Evolutionary conservation across 202 grass and related monocot genomes (phyloP).

Genomic region (Dendrocalamus latiflorus): DNA sequence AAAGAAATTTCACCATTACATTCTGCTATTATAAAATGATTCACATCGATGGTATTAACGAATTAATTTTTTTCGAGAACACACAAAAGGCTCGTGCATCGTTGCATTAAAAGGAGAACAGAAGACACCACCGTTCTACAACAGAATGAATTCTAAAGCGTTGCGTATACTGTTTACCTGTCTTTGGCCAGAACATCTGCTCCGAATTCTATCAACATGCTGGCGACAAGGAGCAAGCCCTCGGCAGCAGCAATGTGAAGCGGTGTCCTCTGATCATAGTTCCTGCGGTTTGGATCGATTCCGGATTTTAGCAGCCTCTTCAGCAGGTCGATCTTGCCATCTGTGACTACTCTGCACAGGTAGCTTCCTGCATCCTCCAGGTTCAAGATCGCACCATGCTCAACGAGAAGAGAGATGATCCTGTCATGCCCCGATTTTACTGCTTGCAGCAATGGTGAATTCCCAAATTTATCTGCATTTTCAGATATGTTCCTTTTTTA

Average conservation of each 20-base stretch:
- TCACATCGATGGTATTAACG: too few relatives aligned
- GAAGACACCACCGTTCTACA: too few relatives aligned
- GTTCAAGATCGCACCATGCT: constrained; percentile 58
- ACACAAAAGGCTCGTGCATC: too few relatives aligned
- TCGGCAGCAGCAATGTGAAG: constrained; percentile 74
- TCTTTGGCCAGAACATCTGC: constrained; percentile 62
- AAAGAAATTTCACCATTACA: too few relatives aligned
- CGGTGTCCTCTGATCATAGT: constrained; percentile 72
- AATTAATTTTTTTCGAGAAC: too few relatives aligned
- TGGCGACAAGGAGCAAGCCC: constrained; percentile 63
- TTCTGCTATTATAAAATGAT: too few relatives aligned
- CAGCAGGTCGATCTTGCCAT: constrained; percentile 59
- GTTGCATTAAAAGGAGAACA: too few relatives aligned
- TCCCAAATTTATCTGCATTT: constrained; percentile 76
- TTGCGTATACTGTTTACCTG: constrained; percentile 31
- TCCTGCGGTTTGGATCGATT: constrained; percentile 74
- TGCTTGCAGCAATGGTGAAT: constrained; percentile 66
- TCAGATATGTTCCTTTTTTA: not conserved
- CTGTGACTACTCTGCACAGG: constrained; percentile 51
- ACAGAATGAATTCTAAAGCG: not conserved
- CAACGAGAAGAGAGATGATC: constrained; percentile 49
- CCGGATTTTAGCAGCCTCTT: constrained; percentile 58
- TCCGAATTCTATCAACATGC: constrained; percentile 56
- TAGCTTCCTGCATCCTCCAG: constrained; percentile 69
- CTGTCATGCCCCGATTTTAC: constrained; percentile 65